Percentiles rank a stretch among this genome's conserved stretches.
Evolutionary conservation across 129 eudicot genomes (phyloP).

Genomic region (Lonicera japonica): DNA sequence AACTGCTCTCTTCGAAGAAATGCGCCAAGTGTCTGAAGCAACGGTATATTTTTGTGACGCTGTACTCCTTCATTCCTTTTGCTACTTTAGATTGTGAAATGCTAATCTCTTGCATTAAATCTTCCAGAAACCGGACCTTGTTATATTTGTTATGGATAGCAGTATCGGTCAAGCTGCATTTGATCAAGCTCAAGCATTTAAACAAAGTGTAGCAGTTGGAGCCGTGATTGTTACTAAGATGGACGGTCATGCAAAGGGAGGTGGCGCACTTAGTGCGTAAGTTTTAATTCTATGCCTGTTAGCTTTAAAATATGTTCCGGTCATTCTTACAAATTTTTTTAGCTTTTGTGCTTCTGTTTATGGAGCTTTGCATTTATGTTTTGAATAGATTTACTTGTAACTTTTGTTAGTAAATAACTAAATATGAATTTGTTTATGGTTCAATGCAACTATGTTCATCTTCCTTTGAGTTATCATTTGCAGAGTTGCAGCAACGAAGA

Average conservation of each 20-base stretch:
- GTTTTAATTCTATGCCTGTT: conserved; percentile 21
- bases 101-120: conserved; percentile 11
- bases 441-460: too few relatives aligned
- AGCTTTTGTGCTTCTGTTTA: too few relatives aligned
- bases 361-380: too few relatives aligned
- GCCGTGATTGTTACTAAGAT: conserved; percentile 94
- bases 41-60: conserved; percentile 35
- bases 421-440: too few relatives aligned
- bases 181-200: conserved; percentile 98
- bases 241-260: conserved; percentile 99
- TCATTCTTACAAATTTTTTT: too few relatives aligned
- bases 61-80: not conserved
- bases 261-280: conserved; percentile 99
- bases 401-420: too few relatives aligned
- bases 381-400: not conserved
- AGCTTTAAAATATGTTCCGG: not conserved
- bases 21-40: conserved; percentile 98
- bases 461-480: not conserved
- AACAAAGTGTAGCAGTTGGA: conserved; percentile 95
- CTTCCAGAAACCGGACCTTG: conserved; percentile 95
- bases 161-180: conserved; percentile 99
- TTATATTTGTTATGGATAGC: conserved; percentile 94
- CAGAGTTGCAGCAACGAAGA: conserved; percentile 97
- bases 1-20: conserved; percentile 87
- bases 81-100: not conserved